Evolutionary conservation across 306 rosid species (phyloP).

Genomic region (Lablab purpureus): DNA sequence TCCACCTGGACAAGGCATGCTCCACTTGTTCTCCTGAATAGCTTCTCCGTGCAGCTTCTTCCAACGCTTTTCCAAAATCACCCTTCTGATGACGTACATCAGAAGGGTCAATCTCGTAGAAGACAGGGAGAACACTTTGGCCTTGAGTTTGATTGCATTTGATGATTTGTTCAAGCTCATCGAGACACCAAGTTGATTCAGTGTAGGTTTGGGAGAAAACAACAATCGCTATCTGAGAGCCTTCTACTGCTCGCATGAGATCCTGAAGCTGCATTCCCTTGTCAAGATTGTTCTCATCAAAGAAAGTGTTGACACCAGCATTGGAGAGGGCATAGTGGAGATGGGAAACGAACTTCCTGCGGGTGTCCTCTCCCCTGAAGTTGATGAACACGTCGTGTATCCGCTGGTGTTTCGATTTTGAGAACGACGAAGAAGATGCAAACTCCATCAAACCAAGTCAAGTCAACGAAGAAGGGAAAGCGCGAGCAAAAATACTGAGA

Average conservation of each 20-base stretch:
- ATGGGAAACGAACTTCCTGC: neutral
- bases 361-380: constrained; percentile 39
- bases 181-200: neutral
- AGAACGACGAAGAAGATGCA: neutral
- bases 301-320: neutral
- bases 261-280: neutral
- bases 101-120: neutral
- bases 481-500: too few relatives aligned
- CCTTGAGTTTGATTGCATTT: neutral
- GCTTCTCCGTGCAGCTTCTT: too few relatives aligned
- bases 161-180: neutral
- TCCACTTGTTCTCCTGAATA: too few relatives aligned
- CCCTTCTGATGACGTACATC: neutral
- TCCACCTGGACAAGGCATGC: too few relatives aligned
- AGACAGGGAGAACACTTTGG: neutral
- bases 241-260: neutral
- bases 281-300: neutral
- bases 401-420: neutral
- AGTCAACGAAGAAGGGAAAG: too few relatives aligned
- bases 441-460: too few relatives aligned
- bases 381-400: constrained; percentile 39
- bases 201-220: constrained; percentile 7
- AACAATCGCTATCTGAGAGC: neutral
- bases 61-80: neutral
- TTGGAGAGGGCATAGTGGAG: constrained; percentile 21